Evolutionary conservation across 2,329 filamentous ascomycete species (phyloP).

Genomic region (Fusarium falciforme): DNA sequence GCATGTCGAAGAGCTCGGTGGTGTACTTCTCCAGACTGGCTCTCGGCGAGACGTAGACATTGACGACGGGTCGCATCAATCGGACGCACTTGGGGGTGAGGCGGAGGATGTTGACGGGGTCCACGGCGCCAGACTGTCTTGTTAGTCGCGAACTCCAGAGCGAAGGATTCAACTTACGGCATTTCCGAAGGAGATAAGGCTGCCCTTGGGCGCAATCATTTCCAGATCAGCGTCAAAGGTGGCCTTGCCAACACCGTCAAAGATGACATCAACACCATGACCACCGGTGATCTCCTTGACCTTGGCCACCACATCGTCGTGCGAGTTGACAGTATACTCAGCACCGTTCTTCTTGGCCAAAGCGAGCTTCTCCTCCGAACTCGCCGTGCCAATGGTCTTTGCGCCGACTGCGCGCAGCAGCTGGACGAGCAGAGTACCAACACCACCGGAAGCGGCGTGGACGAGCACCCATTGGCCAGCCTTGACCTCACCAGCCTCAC

Average conservation of each 20-base stretch:
- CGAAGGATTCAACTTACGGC: slow-evolving; percentile 61
- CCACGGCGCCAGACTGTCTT: slow-evolving; percentile 73
- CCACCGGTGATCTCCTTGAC: slow-evolving; percentile 78
- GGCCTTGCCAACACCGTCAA: slow-evolving; percentile 85
- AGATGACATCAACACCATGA: slow-evolving; percentile 80
- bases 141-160: slow-evolving; percentile 16
- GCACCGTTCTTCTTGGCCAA: slow-evolving; percentile 78
- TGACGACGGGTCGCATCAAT: slow-evolving; percentile 79
- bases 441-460: slow-evolving; percentile 87
- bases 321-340: slow-evolving; percentile 77
- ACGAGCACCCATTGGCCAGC: slow-evolving; percentile 85
- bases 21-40: slow-evolving; percentile 79
- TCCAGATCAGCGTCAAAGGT: slow-evolving; percentile 86
- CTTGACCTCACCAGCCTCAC: slow-evolving; percentile 80
- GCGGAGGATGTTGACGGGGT: slow-evolving; percentile 68
- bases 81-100: slow-evolving; percentile 81
- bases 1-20: slow-evolving; percentile 77
- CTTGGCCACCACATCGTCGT: slow-evolving; percentile 66
- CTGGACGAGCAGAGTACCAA: slow-evolving; percentile 80
- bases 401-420: slow-evolving; percentile 79
- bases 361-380: slow-evolving; percentile 76
- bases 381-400: slow-evolving; percentile 82
- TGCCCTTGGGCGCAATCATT: slow-evolving; percentile 80
- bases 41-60: slow-evolving; percentile 74
- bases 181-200: slow-evolving; percentile 83